Evolutionary conservation across 1,284 basidiomycete species (phyloP).

Genomic region (Trametes hirsuta): DNA sequence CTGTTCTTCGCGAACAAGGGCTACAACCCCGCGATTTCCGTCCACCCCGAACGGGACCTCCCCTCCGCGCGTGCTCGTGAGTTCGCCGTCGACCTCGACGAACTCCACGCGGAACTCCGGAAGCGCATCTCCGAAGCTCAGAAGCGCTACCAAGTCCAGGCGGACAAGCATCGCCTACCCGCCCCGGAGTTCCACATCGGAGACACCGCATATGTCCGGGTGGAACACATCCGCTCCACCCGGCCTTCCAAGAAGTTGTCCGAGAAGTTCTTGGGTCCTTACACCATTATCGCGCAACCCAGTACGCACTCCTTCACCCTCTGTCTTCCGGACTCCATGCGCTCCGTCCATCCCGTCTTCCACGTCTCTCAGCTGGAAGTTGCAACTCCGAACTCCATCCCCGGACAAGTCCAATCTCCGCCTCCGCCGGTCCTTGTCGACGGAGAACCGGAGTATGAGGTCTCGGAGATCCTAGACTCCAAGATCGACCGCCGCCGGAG

Average conservation of each 20-base stretch:
- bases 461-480: conserved; percentile 3
- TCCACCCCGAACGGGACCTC: not conserved
- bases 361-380: no score
- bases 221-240: not conserved
- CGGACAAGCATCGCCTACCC: not conserved
- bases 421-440: conserved; percentile 2
- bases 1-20: no score
- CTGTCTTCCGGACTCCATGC: no score
- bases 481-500: no score
- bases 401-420: no score
- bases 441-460: conserved; percentile 5
- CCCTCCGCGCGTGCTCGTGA: not conserved
- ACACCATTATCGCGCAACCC: no score
- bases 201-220: not conserved
- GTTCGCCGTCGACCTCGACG: not conserved
- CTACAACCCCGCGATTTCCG: no score
- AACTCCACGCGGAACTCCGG: not conserved
- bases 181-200: no score
- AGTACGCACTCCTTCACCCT: no score
- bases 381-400: no score
- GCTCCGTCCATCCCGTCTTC: no score
- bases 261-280: not conserved
- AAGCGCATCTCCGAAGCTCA: not conserved
- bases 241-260: not conserved
- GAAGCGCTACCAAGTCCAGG: not conserved